phyloP scores from a whole-genome alignment of 2,329 filamentous ascomycete genomes.

The Emmonsiellopsis sp. region DNA sequence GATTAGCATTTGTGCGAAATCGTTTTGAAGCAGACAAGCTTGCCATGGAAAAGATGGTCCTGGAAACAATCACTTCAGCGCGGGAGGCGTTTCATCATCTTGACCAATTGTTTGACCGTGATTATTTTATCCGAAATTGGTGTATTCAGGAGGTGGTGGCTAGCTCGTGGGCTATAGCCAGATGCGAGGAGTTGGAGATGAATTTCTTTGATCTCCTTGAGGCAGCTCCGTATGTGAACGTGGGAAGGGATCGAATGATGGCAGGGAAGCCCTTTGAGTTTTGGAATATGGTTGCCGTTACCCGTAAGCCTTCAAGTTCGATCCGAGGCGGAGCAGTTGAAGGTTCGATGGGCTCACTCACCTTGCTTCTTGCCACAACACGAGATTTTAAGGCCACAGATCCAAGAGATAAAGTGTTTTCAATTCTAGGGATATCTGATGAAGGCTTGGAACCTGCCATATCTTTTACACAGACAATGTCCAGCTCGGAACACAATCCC shows the following conservation, averaged over 20 bases:
- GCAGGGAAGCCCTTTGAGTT: background rate
- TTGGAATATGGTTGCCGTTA: slow-evolving; percentile 1
- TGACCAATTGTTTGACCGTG: background rate
- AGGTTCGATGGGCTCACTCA: slow-evolving; percentile 1
- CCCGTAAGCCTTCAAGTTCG: background rate
- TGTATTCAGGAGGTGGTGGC: slow-evolving; percentile 10
- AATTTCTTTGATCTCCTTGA: slow-evolving; percentile 6
- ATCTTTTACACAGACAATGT: slow-evolving; percentile 1
- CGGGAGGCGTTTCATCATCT: slow-evolving; percentile 1
- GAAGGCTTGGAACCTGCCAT: slow-evolving; percentile 1
- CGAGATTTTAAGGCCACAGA: slow-evolving; percentile 6
- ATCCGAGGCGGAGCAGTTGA: background rate
- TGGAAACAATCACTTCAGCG: background rate
- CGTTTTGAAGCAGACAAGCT: background rate
- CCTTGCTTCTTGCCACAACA: background rate
- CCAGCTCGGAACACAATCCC: background rate
- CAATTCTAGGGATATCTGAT: slow-evolving; percentile 4
- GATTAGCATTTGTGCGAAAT: background rate
- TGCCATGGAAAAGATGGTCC: background rate
- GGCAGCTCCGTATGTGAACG: background rate
- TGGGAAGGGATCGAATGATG: background rate
- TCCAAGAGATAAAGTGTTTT: slow-evolving; percentile 6
- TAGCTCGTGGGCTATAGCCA: slow-evolving; percentile 10
- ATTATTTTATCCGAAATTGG: slow-evolving; percentile 7
- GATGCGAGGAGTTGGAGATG: slow-evolving; percentile 5